Percentiles rank a stretch among this genome's conserved stretches.
phyloP scores from a whole-genome alignment of 139 green algal species.

The Yamagishiella unicocca region DNA sequence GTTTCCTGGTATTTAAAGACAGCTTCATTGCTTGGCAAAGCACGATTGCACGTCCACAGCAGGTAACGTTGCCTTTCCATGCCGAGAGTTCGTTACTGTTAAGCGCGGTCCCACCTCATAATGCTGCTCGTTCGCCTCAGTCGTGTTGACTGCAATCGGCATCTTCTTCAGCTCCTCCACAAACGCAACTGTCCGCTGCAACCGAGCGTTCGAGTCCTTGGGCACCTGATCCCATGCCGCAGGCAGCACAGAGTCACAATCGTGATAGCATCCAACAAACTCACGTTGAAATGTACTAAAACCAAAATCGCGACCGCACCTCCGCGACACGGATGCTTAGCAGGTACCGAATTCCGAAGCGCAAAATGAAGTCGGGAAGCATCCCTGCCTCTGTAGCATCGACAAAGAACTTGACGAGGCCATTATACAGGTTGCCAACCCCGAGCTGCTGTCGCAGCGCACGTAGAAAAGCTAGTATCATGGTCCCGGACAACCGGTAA shows the following conservation, averaged over 20 bases:
- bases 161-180: slow-evolving; percentile 83
- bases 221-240: slow-evolving; percentile 9
- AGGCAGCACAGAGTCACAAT: no score
- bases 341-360: slow-evolving; percentile 79
- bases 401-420: slow-evolving; percentile 39
- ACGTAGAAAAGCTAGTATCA: neutral
- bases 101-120: slow-evolving; percentile 78
- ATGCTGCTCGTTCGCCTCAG: slow-evolving; percentile 93
- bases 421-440: slow-evolving; percentile 17
- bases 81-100: no score
- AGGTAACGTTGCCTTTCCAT: no score
- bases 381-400: slow-evolving; percentile 70
- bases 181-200: slow-evolving; percentile 67
- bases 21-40: no score
- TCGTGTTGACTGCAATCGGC: slow-evolving; percentile 89
- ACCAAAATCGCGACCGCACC: slow-evolving; percentile 47
- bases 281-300: no score
- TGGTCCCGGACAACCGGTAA: neutral
- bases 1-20: no score
- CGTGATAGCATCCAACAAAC: no score
- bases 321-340: slow-evolving; percentile 63
- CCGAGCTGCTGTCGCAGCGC: slow-evolving; percentile 3
- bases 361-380: slow-evolving; percentile 81
- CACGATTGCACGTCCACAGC: no score
- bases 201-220: neutral